Evolutionary conservation across 2,329 filamentous ascomycete species (phyloP), one percentile per base, ranked within the genome.

Genomic region (Colletotrichum tamarilloi): DNA sequence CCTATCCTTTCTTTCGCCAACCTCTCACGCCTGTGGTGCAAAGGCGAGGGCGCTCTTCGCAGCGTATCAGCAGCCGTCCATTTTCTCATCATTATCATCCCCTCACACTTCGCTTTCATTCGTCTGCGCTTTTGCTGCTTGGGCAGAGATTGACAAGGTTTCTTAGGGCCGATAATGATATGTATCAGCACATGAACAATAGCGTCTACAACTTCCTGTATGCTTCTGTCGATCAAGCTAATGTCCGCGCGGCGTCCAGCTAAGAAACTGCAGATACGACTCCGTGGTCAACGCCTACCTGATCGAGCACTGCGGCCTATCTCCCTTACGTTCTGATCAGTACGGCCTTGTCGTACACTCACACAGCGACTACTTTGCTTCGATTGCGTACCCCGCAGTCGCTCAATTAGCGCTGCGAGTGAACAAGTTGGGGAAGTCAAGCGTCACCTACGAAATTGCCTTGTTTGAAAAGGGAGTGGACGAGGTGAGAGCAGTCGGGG

Each of bases 151-250:
- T 74, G 66, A 75, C 71, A 58, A 67, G 56, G 59, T 74, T 68
- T 72, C 67, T 26, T 70, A 95, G 94, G 94, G 92, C 91, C 81
- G 95, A 98, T 83, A 97, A 97, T 80, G 95, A 98, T 85, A 97
- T 97, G 94, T 98, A 97, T 82, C 89, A 94, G 74, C 96, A 98
- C 81, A 91, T 97, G 87, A 98, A 98, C 85, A 98, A 97, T 80
- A 93, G 92, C 53, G 88, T 97, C 67, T 98, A 98, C 83, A 94
- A 94, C 78, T 92, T 93, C 75, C 88, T 97, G 88, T 92, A 82
- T 80, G 86, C 16, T 49, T n/a, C 62, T 24, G 24, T 19, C 49
- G 57, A 53, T 12, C 5, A 30, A 16, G 53, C 26, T 35, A 72
- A 66, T n/a, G 12, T 53, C n/a, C 22, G 26, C 46, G 32, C 35